These are phyloP conservation scores for Rhododendron molle DNA, from an alignment of 148 eudicot genomes.

Conservation along the genomic window DNA sequence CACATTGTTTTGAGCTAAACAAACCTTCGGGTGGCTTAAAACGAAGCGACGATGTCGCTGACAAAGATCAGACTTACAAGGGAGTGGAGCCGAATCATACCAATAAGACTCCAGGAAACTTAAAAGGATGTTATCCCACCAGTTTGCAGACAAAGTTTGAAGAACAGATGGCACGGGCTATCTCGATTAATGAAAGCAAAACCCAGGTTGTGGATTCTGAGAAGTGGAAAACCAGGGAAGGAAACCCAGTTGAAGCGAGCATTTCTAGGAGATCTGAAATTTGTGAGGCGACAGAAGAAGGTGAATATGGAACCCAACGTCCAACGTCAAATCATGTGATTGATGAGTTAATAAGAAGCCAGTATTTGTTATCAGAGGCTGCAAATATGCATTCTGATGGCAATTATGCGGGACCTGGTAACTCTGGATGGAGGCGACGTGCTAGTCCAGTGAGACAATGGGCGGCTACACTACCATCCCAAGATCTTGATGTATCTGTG, in stretches of 20 bases:
- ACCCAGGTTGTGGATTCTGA: constrained; percentile 19
- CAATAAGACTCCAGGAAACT: constrained; percentile 27
- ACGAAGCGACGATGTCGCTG: constrained; percentile 3
- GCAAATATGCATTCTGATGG: constrained; percentile 33
- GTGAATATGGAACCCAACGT: constrained; percentile 10
- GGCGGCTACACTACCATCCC: constrained; percentile 48
- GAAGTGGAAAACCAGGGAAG: constrained; percentile 15
- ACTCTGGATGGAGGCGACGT: constrained; percentile 32
- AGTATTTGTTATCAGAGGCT: constrained; percentile 46
- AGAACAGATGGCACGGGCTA: constrained; percentile 38
- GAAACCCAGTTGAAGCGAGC: constrained; percentile 33
- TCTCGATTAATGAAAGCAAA: constrained; percentile 6
- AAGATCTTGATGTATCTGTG: constrained; percentile 36
- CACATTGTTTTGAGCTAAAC: constrained; percentile 51
- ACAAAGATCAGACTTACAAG: constrained; percentile 14
- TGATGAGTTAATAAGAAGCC: constrained; percentile 56
- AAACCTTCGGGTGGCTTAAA: constrained; percentile 28
- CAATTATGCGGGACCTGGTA: constrained; percentile 24
- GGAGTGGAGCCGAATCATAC: constrained; percentile 6
- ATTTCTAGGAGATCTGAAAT: constrained; percentile 44
- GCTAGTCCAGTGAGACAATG: constrained; percentile 70
- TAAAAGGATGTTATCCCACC: constrained; percentile 32
- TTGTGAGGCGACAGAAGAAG: constrained; percentile 35
- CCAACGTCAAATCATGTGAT: constrained; percentile 27
- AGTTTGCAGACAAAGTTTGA: constrained; percentile 49